Evolutionary conservation across 257 asterid species (phyloP).

Genomic region (Nicotiana knightiana): DNA sequence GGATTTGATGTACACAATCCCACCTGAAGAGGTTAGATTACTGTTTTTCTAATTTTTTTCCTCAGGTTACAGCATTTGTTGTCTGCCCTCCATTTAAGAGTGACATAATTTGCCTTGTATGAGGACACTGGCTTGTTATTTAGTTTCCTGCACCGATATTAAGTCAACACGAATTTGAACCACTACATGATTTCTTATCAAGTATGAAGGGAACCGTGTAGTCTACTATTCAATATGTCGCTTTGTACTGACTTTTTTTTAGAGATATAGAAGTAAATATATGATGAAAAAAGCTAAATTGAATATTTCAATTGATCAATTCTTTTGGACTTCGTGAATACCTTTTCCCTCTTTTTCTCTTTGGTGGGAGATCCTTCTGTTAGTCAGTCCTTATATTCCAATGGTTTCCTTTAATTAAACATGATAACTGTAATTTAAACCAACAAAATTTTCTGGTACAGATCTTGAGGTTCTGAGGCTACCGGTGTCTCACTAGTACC

Average conservation of each 20-base stretch:
- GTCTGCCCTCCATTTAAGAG: background rate
- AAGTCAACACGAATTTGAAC: background rate
- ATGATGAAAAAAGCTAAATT: background rate
- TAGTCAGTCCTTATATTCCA: background rate
- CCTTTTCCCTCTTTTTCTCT: no score
- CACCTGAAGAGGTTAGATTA: slow-evolving; percentile 77
- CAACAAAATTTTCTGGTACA: background rate
- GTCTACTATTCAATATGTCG: background rate
- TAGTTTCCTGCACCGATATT: background rate
- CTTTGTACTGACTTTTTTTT: background rate
- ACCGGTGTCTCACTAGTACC: background rate
- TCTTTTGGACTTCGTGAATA: background rate
- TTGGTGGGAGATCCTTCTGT: no score
- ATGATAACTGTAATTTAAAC: background rate
- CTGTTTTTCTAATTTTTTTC: background rate
- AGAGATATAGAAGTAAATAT: background rate
- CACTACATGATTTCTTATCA: background rate
- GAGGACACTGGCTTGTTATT: background rate
- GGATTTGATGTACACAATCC: slow-evolving; percentile 58
- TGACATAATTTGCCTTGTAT: background rate
- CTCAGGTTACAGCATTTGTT: background rate
- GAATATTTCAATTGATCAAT: background rate
- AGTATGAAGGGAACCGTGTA: background rate
- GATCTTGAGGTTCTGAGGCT: background rate
- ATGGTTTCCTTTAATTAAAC: background rate